Base-by-base conservation (phyloP, 495 filamentous ascomycete species). In the Penicillium antarcticum region DNA sequence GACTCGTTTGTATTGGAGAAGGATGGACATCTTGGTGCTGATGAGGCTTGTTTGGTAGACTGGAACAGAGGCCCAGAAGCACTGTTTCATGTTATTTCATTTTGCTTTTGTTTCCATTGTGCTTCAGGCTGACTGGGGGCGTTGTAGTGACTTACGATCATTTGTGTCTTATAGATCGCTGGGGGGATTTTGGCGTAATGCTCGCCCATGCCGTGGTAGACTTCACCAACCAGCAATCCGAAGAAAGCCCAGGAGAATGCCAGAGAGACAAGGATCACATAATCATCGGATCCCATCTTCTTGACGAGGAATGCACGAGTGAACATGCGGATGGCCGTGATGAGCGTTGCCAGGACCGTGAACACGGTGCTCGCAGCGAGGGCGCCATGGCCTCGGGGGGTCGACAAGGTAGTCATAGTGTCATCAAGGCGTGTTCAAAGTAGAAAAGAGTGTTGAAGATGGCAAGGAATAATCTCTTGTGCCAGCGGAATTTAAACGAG, bases 211-310 rank as follows among this genome's bases (percentile, higher is more conserved):
- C 67, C 69, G 29, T 69, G 64, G 43, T 55, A 62, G 9, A 60
- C 60, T 57, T 71, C 67, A 40, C 67, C 65, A 18, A 69, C 59
- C 21, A 69, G 57, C 10, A 73, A 33, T 13, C 61, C 70, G 24
- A 65, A 68, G 38, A 71, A 71, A 1, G 40, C 57, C 64, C 69
- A 68, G n/a, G 68, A 70, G 51, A 69, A 69, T n/a, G 49, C 33
- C 55, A 71, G 24, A 6, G 42, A 45, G 16, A 32, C 23, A 17
- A 46, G 51, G 36, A 71, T 62, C 16, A 63, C 57, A 52, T 67
- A 70, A 55, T 76, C 80, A 60, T 58, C 90, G 13, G 72, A 70
- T 21, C 87, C 87, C 21, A 71, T 77, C 39, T 83, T 80, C 65
- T 78, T 82, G 65, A 74, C 81, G 14, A 75, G 64, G 36, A 65